phyloP scores from a whole-genome alignment of 495 filamentous ascomycete species.

The Lasiosphaeris hirsuta region DNA sequence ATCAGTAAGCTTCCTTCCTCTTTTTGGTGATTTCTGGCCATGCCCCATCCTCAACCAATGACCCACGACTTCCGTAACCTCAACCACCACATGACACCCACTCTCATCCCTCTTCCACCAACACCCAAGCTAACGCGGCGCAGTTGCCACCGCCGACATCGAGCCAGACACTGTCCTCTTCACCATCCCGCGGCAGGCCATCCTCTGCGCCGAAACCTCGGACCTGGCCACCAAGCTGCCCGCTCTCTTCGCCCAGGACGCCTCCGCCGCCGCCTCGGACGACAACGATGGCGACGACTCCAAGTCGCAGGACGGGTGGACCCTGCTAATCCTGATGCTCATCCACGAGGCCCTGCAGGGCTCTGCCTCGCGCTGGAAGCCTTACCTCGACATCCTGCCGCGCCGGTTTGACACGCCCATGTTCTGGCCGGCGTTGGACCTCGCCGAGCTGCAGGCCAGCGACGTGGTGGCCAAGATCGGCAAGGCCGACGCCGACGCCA shows the following conservation, averaged over 20 bases:
- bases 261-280: conserved; percentile 24
- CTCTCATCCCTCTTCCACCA: neutral
- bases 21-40: too few relatives aligned
- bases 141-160: conserved; percentile 46
- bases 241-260: conserved; percentile 28
- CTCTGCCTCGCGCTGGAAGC: conserved; percentile 63
- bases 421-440: conserved; percentile 77
- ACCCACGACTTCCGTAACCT: neutral
- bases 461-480: conserved; percentile 76
- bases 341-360: conserved; percentile 70
- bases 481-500: conserved; percentile 63
- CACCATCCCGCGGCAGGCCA: conserved; percentile 43
- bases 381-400: conserved; percentile 81
- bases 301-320: conserved; percentile 41
- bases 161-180: conserved; percentile 44
- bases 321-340: conserved; percentile 69
- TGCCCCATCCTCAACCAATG: too few relatives aligned
- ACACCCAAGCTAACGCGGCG: neutral
- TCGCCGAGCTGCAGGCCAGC: conserved; percentile 72
- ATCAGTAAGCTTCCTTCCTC: conserved; percentile 32
- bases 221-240: conserved; percentile 36
- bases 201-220: conserved; percentile 43
- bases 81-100: neutral
- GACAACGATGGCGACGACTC: conserved; percentile 30
- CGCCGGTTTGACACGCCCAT: conserved; percentile 79